Percentiles rank a stretch among this genome's conserved stretches.
phyloP scores from a whole-genome alignment of 1,284 basidiomycete genomes.

The Malassezia dermatis region DNA sequence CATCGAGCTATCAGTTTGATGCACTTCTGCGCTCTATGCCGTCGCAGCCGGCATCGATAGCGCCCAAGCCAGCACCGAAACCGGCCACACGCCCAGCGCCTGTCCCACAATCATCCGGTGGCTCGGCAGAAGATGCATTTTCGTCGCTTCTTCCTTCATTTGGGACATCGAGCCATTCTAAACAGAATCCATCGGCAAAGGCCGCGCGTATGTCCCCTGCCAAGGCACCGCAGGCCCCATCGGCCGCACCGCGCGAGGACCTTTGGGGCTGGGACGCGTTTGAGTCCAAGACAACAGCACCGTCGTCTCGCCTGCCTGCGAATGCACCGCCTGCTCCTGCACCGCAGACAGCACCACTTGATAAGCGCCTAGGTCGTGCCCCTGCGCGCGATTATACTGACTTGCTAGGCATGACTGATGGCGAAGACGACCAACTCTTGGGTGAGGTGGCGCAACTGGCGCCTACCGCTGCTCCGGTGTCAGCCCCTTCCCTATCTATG shows the following conservation, averaged over 20 bases:
- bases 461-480: neutral
- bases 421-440: neutral
- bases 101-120: neutral
- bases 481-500: neutral
- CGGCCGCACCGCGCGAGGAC: conserved; percentile 18
- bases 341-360: too few species aligned
- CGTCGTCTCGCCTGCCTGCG: neutral
- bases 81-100: neutral
- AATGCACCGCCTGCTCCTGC: too few species aligned
- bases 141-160: conserved; percentile 27
- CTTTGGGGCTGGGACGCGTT: conserved; percentile 7
- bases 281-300: neutral
- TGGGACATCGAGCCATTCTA: neutral
- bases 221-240: conserved; percentile 1
- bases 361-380: neutral
- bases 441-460: neutral
- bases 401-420: neutral
- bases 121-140: conserved; percentile 24
- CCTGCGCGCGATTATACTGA: neutral
- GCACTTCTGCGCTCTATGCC: conserved; percentile 26
- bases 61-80: conserved; percentile 5
- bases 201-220: neutral
- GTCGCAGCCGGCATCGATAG: neutral
- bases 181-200: neutral
- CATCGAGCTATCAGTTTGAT: conserved; percentile 25